Evolutionary conservation across 2,329 filamentous ascomycete species (phyloP).

Genomic region (Penicillium sp.): DNA sequence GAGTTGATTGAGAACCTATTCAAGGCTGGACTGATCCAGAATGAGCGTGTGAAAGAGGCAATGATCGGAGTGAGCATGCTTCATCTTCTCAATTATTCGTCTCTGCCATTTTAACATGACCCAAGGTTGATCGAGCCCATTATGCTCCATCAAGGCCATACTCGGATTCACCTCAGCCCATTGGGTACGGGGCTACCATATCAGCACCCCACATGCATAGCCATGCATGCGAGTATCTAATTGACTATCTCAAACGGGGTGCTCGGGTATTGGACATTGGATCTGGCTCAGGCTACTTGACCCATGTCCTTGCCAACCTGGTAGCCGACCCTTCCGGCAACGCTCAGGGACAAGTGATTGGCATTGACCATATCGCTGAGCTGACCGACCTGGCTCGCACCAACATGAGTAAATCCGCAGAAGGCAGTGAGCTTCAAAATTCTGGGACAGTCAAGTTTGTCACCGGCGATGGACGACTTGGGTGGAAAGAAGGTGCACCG

Average conservation of each 20-base stretch:
- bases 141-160: constrained; percentile 73
- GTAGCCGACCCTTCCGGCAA: constrained; percentile 43
- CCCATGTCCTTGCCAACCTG: constrained; percentile 79
- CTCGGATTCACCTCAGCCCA: constrained; percentile 65
- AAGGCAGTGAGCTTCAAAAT: constrained; percentile 59
- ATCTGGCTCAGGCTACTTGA: constrained; percentile 76
- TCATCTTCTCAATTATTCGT: neutral
- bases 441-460: constrained; percentile 67
- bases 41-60: constrained; percentile 67
- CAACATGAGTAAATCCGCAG: constrained; percentile 63
- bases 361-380: constrained; percentile 68
- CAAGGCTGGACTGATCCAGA: constrained; percentile 67
- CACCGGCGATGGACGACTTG: constrained; percentile 68
- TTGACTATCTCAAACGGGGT: constrained; percentile 54
- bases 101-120: constrained; percentile 9
- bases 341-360: constrained; percentile 55
- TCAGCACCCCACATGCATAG: constrained; percentile 72
- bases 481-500: constrained; percentile 56
- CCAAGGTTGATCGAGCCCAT: constrained; percentile 79
- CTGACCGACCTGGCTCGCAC: constrained; percentile 59
- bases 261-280: constrained; percentile 67
- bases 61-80: constrained; percentile 62
- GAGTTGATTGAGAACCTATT: constrained; percentile 76
- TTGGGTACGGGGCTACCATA: constrained; percentile 66
- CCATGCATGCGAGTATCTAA: constrained; percentile 59